Percentiles rank a stretch among this genome's conserved stretches.
These are phyloP conservation scores for Hypomyces perniciosus DNA, from an alignment of 2,329 filamentous ascomycete species.

Conservation along the genomic window DNA sequence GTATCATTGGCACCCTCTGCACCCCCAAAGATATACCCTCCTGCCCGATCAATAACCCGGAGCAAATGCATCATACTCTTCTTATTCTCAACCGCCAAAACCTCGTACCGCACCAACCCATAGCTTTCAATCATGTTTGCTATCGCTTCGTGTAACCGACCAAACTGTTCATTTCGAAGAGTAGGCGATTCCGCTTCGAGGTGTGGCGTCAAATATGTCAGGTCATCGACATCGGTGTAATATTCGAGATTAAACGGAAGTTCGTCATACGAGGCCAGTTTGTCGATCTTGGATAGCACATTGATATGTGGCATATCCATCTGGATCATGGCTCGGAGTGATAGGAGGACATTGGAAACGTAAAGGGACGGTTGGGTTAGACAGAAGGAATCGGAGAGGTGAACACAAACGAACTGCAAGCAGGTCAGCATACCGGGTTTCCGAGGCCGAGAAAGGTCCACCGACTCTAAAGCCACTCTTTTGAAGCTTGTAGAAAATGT, in stretches of 20 bases:
- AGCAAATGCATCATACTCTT: conserved; percentile 92
- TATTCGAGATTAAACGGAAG: conserved; percentile 94
- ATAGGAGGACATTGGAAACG: conserved; percentile 87
- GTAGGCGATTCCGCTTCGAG: conserved; percentile 73
- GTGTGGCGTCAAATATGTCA: conserved; percentile 74
- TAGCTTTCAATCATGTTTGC: conserved; percentile 85
- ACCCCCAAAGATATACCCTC: conserved; percentile 86
- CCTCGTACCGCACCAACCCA: conserved; percentile 84
- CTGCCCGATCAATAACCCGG: conserved; percentile 82
- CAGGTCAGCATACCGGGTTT: conserved; percentile 13
- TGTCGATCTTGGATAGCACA: conserved; percentile 96
- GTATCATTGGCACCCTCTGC: conserved; percentile 91
- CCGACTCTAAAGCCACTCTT: conserved; percentile 87
- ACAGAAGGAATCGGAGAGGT: conserved; percentile 91
- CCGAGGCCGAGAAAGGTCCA: not conserved
- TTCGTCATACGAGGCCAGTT: conserved; percentile 74
- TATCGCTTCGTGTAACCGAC: conserved; percentile 78
- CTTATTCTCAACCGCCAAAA: conserved; percentile 92
- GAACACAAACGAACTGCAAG: conserved; percentile 77
- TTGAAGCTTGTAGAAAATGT: conserved; percentile 85
- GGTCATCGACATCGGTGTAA: conserved; percentile 95
- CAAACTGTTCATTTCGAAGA: conserved; percentile 68
- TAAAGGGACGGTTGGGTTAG: conserved; percentile 91
- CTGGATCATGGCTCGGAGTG: conserved; percentile 93
- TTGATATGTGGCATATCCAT: conserved; percentile 96